Conservation (phyloP, 2,329 filamentous ascomycete genomes). For the Fusarium nelsonii region DNA sequence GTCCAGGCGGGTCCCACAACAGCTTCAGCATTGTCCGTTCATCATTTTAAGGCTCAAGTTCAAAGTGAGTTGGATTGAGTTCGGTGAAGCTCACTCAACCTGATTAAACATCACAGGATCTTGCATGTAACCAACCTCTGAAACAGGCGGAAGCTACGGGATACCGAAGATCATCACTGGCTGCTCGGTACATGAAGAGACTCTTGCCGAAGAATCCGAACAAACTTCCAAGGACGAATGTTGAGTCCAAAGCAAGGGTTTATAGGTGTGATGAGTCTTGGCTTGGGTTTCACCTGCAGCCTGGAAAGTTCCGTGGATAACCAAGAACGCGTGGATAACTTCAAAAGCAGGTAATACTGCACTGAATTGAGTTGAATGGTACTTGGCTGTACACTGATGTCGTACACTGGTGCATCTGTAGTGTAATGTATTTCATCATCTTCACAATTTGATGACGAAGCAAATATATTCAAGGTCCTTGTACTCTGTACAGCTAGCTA, state of each 20-base stretch:
- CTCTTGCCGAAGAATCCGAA: slow-evolving; percentile 9
- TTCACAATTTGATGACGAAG: slow-evolving; percentile 26
- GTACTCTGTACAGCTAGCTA: too few relatives aligned
- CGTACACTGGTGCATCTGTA: slow-evolving; percentile 15
- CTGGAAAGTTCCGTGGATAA: slow-evolving; percentile 12
- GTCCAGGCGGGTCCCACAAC: slow-evolving; percentile 24
- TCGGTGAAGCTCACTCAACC: background rate
- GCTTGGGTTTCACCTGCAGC: background rate
- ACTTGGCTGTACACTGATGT: background rate
- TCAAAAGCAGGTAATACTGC: slow-evolving; percentile 3
- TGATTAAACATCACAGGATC: background rate
- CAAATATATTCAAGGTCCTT: background rate
- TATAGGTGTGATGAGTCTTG: background rate
- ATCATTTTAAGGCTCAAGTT: slow-evolving; percentile 4
- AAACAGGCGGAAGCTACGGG: slow-evolving; percentile 6
- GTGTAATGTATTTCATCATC: slow-evolving; percentile 16
- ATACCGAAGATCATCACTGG: slow-evolving; percentile 23
- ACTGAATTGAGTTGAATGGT: background rate
- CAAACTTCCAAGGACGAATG: slow-evolving; percentile 7
- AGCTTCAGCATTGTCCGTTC: slow-evolving; percentile 15
- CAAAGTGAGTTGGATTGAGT: background rate
- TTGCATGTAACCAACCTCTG: background rate
- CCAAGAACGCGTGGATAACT: slow-evolving; percentile 2
- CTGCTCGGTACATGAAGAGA: slow-evolving; percentile 9
- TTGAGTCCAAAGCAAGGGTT: slow-evolving; percentile 13